These are phyloP conservation scores for Plasmodium inui DNA, from an alignment of 169 alveolate species.

Conservation along the genomic window DNA sequence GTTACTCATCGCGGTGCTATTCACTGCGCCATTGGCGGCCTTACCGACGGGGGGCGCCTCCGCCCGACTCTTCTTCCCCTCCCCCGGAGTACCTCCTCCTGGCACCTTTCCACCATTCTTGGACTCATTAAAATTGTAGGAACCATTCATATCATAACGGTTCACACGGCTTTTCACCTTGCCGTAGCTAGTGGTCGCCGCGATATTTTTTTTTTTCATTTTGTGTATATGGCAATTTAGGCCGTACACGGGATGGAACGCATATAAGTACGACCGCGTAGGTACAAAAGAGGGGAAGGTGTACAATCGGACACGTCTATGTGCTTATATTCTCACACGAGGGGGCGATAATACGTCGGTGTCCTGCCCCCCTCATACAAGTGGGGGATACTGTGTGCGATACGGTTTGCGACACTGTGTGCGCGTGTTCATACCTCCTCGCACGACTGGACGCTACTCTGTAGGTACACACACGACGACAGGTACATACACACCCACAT, in stretches of 20 bases:
- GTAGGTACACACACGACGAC: background rate
- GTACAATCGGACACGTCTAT: background rate
- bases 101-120: background rate
- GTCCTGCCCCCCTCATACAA: background rate
- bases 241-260: background rate
- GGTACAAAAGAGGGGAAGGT: background rate
- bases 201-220: constrained; percentile 50
- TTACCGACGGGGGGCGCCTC: constrained; percentile 3
- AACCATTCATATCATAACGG: constrained; percentile 70
- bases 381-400: background rate
- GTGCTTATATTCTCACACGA: background rate
- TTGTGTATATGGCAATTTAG: background rate
- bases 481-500: background rate
- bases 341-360: background rate
- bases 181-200: constrained; percentile 41
- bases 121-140: constrained; percentile 30
- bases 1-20: background rate
- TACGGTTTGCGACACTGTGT: no score
- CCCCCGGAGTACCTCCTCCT: background rate
- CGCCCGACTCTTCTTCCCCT: constrained; percentile 2
- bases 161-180: constrained; percentile 29
- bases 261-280: background rate
- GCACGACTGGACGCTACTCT: background rate
- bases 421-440: no score
- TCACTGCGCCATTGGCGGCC: background rate